A percentile compares a stretch with the other conserved stretches of the same genome.
phyloP scores from a whole-genome alignment of 768 basidiomycete species.

The Macrocybe gigantea region DNA sequence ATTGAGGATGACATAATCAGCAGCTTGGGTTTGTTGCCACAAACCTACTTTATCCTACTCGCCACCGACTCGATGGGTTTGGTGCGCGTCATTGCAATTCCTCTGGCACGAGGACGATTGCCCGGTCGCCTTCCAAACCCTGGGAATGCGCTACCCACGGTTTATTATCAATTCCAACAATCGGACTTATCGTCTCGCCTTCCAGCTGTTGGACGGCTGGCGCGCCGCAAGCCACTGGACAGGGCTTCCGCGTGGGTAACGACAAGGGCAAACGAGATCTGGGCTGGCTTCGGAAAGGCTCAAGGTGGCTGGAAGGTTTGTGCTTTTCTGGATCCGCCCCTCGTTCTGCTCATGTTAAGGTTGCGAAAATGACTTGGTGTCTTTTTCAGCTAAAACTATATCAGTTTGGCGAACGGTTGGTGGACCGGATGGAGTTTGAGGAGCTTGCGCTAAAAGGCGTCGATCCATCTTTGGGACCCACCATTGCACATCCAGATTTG shows the following conservation, averaged over 20 bases:
- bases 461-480: constrained; percentile 65
- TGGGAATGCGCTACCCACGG: too few relatives aligned
- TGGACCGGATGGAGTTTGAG: constrained; percentile 75
- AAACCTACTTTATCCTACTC: too few relatives aligned
- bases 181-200: too few relatives aligned
- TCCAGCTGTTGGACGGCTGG: too few relatives aligned
- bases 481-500: constrained; percentile 21
- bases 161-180: too few relatives aligned
- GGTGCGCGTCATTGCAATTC: too few relatives aligned
- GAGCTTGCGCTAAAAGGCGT: constrained; percentile 71
- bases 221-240: too few relatives aligned
- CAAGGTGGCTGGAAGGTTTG: constrained; percentile 71
- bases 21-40: too few relatives aligned
- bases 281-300: constrained; percentile 67
- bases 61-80: too few relatives aligned
- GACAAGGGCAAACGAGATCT: constrained; percentile 47
- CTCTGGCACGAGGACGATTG: too few relatives aligned
- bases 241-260: constrained; percentile 26
- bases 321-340: constrained; percentile 7
- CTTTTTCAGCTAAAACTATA: constrained; percentile 49
- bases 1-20: too few relatives aligned
- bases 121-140: too few relatives aligned
- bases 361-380: background rate
- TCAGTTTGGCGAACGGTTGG: constrained; percentile 57
- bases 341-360: background rate